phyloP scores from a whole-genome alignment of 2,329 filamentous ascomycete species.

The Nemania serpens region DNA sequence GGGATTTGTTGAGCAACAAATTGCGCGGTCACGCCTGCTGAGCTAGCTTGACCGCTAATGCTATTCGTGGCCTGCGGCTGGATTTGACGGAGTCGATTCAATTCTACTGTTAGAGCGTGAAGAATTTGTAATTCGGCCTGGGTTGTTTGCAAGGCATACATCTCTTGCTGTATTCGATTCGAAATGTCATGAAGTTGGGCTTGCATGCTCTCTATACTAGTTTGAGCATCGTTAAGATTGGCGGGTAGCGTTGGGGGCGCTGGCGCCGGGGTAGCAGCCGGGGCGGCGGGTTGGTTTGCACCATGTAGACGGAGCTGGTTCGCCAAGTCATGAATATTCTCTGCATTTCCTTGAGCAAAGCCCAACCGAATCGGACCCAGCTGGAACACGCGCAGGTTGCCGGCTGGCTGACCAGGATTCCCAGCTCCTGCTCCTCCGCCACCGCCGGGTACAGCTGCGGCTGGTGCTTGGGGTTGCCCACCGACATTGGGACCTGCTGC shows the following conservation, averaged over 20 bases:
- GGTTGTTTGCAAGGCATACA: slow-evolving; percentile 64
- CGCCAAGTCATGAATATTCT: slow-evolving; percentile 69
- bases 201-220: slow-evolving; percentile 50
- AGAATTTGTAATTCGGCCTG: slow-evolving; percentile 72
- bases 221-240: slow-evolving; percentile 16
- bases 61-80: slow-evolving; percentile 45
- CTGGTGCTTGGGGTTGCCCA: slow-evolving; percentile 40
- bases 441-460: slow-evolving; percentile 34
- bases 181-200: slow-evolving; percentile 69
- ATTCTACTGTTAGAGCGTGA: slow-evolving; percentile 68
- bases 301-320: slow-evolving; percentile 61
- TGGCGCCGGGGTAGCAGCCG: slow-evolving; percentile 20
- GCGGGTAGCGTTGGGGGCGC: slow-evolving; percentile 6
- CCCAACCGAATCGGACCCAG: slow-evolving; percentile 76
- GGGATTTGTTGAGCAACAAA: slow-evolving; percentile 26
- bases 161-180: slow-evolving; percentile 69
- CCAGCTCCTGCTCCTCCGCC: slow-evolving; percentile 29
- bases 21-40: slow-evolving; percentile 27
- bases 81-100: slow-evolving; percentile 65
- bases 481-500: slow-evolving; percentile 38
- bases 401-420: slow-evolving; percentile 42
- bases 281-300: slow-evolving; percentile 31
- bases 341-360: slow-evolving; percentile 70
- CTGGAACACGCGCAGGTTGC: slow-evolving; percentile 67
- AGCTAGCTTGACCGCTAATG: slow-evolving; percentile 28